Evolutionary conservation across 768 basidiomycete species (phyloP).

Genomic region (Leccinum imitatum): DNA sequence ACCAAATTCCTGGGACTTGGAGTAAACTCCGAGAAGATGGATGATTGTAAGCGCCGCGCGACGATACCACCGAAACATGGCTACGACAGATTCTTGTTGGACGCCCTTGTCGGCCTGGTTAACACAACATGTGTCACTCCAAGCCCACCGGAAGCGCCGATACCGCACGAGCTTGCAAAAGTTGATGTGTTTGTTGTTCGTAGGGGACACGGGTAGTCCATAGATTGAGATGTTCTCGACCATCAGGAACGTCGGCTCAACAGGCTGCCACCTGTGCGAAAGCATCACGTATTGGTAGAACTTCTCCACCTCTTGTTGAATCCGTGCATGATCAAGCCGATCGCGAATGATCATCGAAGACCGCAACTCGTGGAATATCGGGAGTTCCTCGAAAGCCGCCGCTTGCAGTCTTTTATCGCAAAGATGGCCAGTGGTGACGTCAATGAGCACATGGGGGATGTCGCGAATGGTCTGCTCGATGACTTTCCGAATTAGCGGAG

Average conservation of each 20-base stretch:
- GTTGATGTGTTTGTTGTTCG: not conserved
- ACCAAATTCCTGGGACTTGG: not conserved
- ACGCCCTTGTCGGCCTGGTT: not conserved
- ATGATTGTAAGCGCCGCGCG: not conserved
- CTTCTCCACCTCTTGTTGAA: not conserved
- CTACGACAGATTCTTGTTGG: not conserved
- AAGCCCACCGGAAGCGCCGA: not conserved
- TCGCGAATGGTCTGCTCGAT: not conserved
- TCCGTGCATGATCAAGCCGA: not conserved
- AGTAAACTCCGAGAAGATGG: not conserved
- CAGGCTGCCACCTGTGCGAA: not conserved
- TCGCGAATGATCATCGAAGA: not conserved
- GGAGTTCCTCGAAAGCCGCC: not conserved
- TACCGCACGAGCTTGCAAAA: not conserved
- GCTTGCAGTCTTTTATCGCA: not conserved
- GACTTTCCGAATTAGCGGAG: not conserved
- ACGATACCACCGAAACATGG: not conserved
- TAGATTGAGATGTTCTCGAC: not conserved
- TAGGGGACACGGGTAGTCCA: not conserved
- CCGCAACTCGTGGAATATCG: not conserved
- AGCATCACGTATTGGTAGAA: not conserved
- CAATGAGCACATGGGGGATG: not conserved
- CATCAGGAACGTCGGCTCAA: not conserved
- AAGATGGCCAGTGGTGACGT: not conserved
- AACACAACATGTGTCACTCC: not conserved